Evolutionary conservation across 2,329 filamentous ascomycete genomes (phyloP), one percentile per base, ranked within the genome.

Genomic region (Akanthomyces lecanii): DNA sequence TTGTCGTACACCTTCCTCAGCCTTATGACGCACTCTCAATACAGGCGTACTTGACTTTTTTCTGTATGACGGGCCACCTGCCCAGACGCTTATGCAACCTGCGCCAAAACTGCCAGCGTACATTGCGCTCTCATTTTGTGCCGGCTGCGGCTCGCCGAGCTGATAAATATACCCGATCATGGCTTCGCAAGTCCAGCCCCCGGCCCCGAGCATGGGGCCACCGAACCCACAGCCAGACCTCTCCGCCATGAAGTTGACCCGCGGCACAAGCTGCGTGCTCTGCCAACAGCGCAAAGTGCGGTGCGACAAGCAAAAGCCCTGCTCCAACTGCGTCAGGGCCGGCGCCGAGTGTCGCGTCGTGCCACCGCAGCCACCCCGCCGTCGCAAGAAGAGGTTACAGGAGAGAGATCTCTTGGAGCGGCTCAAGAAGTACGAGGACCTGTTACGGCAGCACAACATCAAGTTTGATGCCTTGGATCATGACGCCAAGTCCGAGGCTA

Each of bases 241-340:
- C 60, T 76, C 78, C 45, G 74, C 76, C 62, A 73, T 82, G 67
- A 86, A 86, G 73, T 74, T 86, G 67, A 85, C 83, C 45, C 79
- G 84, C 56, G 83, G 83, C 64, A 83, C 84, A 65, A 85, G 83
- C 65, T 94, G 90, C 69, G 81, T 91, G 16, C 80, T 87, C 23
- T 94, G 90, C 71, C 89, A 92, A 71, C 88, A 90, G 72, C 85
- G 89, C 65, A 92, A 92, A 73, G 83, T 92, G 48, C 87, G 87
- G 64, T 92, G 89, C 74, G 86, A 91, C 73, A 89, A 88, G 74
- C 85, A 82, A 68, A 87, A 87, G 73, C 89, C 89, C 18, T 92
- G 89, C 71, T 79, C 82, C 69, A 88, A 89, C 74, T 91, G 89
- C 70, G 77, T 85, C 71, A 88, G 84, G 73, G 81, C 84, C 59